Conservation (phyloP, 1,139 yeast genomes). For the Saccharomyces hybrid region DNA sequence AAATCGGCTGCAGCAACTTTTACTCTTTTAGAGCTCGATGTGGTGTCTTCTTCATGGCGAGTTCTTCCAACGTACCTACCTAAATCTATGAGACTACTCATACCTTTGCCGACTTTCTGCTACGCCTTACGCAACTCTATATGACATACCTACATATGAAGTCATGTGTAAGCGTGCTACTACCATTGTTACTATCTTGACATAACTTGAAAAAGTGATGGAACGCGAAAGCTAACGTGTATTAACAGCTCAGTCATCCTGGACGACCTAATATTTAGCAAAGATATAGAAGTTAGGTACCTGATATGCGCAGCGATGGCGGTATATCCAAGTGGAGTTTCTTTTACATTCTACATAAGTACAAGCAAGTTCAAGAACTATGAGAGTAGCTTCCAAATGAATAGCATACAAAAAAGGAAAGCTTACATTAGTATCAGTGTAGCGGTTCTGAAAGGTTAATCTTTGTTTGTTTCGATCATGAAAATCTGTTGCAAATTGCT, state of each 20-base stretch:
- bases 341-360: too few relatives aligned
- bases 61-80: neutral
- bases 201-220: neutral
- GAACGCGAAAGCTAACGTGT: neutral
- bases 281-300: too few relatives aligned
- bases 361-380: neutral
- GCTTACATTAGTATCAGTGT: slow-evolving; percentile 17
- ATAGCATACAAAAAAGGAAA: neutral
- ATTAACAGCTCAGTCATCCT: neutral
- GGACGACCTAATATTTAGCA: neutral
- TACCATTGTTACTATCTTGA: neutral
- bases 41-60: neutral
- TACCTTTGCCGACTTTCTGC: neutral
- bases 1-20: slow-evolving; percentile 12
- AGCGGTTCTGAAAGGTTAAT: slow-evolving; percentile 26
- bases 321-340: too few relatives aligned
- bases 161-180: too few relatives aligned
- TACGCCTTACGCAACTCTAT: neutral
- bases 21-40: slow-evolving; percentile 11
- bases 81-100: neutral
- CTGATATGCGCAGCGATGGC: too few relatives aligned
- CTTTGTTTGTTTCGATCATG: slow-evolving; percentile 9
- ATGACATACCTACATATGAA: neutral
- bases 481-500: slow-evolving; percentile 4
- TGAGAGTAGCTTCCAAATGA: neutral